phyloP scores from a whole-genome alignment of 1,284 basidiomycete species.

The Microbotryomycetes sp. region DNA sequence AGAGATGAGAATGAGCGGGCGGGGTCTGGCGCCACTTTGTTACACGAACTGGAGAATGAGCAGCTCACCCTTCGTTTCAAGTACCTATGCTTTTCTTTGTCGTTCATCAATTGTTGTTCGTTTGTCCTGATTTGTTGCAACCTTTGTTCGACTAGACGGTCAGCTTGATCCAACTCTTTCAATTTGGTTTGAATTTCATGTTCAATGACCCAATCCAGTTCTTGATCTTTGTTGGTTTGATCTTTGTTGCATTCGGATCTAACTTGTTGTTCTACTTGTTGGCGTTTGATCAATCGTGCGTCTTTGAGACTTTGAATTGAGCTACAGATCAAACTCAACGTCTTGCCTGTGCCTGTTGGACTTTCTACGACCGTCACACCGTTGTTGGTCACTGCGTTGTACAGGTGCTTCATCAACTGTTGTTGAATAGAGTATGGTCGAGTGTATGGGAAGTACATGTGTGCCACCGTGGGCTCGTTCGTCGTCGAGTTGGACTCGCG shows the following conservation, averaged over 20 bases:
- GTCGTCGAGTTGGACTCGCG: too few relatives aligned
- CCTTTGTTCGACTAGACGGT: slow-evolving; percentile 40
- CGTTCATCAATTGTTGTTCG: slow-evolving; percentile 22
- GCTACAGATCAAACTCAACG: slow-evolving; percentile 45
- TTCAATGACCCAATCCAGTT: slow-evolving; percentile 45
- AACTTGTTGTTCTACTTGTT: slow-evolving; percentile 18
- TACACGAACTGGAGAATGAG: slow-evolving; percentile 9
- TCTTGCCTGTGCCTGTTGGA: slow-evolving; percentile 49
- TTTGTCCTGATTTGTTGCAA: slow-evolving; percentile 30
- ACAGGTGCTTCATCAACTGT: slow-evolving; percentile 82
- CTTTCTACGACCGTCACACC: slow-evolving; percentile 62
- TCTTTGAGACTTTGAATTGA: slow-evolving; percentile 42
- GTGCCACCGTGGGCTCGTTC: background rate
- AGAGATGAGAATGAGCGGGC: too few relatives aligned
- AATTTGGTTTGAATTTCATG: slow-evolving; percentile 41
- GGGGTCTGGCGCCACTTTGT: too few relatives aligned
- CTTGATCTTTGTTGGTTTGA: slow-evolving; percentile 26
- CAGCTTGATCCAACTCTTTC: slow-evolving; percentile 36
- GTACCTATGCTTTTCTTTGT: slow-evolving; percentile 52
- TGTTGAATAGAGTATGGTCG: slow-evolving; percentile 81
- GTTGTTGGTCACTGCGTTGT: slow-evolving; percentile 64
- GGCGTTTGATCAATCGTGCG: slow-evolving; percentile 34
- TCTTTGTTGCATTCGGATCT: slow-evolving; percentile 8
- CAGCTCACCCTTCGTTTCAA: slow-evolving; percentile 57
- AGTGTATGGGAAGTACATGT: slow-evolving; percentile 60